Conservation (phyloP, 108 stramenopile genomes). For the Cyclotella atomus region DNA sequence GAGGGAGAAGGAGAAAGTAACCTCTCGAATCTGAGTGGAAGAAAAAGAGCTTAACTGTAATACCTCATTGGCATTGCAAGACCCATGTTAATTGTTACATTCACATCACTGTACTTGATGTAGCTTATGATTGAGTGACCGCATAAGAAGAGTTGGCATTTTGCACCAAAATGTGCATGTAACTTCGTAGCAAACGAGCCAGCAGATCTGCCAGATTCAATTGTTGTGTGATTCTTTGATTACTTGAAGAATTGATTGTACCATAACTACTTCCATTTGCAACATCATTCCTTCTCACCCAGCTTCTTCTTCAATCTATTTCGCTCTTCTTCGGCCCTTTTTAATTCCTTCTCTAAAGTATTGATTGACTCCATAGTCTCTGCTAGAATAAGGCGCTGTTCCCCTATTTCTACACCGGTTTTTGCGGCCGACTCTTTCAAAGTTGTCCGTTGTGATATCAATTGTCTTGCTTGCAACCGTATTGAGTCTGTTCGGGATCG, state of each 20-base stretch:
- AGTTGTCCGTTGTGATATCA: slow-evolving; percentile 30
- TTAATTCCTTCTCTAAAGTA: slow-evolving; percentile 22
- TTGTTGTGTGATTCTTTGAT: neutral
- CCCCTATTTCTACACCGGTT: slow-evolving; percentile 12
- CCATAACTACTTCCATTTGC: neutral
- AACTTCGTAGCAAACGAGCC: too few relatives aligned
- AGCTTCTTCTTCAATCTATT: slow-evolving; percentile 19
- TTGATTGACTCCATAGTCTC: slow-evolving; percentile 33
- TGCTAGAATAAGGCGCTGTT: slow-evolving; percentile 28
- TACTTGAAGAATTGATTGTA: neutral
- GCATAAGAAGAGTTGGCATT: too few relatives aligned
- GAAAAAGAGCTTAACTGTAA: slow-evolving; percentile 23
- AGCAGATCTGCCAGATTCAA: too few relatives aligned
- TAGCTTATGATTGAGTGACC: neutral
- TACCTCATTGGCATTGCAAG: neutral
- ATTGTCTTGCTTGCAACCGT: slow-evolving; percentile 21
- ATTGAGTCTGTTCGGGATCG: slow-evolving; percentile 32
- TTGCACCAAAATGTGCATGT: too few relatives aligned
- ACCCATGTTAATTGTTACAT: neutral
- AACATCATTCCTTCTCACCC: slow-evolving; percentile 14
- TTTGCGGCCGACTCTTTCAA: slow-evolving; percentile 17
- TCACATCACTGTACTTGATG: neutral
- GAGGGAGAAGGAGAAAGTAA: slow-evolving; percentile 42
- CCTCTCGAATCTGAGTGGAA: slow-evolving; percentile 41
- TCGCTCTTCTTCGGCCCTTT: slow-evolving; percentile 20